A percentile compares a stretch with the other conserved stretches of the same genome.
Conservation (phyloP, 2,329 filamentous ascomycete genomes). For the Phyllosticta citriasiana region DNA sequence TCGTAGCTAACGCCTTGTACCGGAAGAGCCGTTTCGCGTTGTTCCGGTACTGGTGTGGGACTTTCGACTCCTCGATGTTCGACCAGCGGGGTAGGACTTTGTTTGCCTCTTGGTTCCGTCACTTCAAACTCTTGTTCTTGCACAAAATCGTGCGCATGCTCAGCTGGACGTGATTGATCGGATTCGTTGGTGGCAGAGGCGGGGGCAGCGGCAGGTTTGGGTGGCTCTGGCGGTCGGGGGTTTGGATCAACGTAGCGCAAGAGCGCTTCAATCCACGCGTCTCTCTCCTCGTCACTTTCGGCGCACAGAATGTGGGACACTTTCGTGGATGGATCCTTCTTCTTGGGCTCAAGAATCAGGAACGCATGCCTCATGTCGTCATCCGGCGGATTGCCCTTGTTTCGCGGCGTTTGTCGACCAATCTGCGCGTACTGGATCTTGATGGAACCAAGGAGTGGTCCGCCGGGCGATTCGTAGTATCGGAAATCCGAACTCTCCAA, state of each 20-base stretch:
- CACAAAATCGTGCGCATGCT: background rate
- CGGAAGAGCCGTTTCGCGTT: background rate
- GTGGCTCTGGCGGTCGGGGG: constrained; percentile 5
- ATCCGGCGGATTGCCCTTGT: constrained; percentile 55
- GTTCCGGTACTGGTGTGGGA: constrained; percentile 1
- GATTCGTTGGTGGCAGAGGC: background rate
- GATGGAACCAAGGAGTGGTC: constrained; percentile 84
- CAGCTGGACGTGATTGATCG: constrained; percentile 14
- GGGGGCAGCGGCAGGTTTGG: constrained; percentile 5
- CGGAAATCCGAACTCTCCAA: constrained; percentile 63
- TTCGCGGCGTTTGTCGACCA: constrained; percentile 57
- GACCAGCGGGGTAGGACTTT: background rate
- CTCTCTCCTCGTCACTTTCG: constrained; percentile 85
- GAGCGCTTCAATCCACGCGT: constrained; percentile 85
- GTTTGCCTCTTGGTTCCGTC: background rate
- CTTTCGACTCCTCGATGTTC: background rate
- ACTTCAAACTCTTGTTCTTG: background rate
- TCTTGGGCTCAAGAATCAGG: constrained; percentile 87
- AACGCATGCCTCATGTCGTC: constrained; percentile 97
- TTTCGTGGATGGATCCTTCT: constrained; percentile 79
- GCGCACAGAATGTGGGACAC: constrained; percentile 93
- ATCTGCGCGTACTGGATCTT: constrained; percentile 87
- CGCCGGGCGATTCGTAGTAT: constrained; percentile 87
- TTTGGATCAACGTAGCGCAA: constrained; percentile 72
- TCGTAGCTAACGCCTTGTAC: constrained; percentile 46